Percentiles rank a stretch among this genome's conserved stretches.
phyloP scores from a whole-genome alignment of 2,329 filamentous ascomycete genomes.

The Plenodomus tracheiphilus region DNA sequence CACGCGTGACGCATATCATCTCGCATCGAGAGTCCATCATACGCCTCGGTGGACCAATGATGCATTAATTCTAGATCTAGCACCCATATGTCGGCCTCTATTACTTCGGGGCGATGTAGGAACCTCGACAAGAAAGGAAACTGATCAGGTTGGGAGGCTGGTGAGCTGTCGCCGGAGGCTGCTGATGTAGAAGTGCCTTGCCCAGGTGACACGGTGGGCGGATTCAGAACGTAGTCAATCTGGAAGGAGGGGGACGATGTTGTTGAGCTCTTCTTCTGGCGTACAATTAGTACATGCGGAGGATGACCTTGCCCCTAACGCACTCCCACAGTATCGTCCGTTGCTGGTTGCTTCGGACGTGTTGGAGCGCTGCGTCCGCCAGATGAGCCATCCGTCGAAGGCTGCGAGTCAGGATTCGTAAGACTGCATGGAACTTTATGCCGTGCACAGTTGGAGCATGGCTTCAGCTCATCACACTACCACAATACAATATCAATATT shows the following conservation, averaged over 20 bases:
- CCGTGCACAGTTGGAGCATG: slow-evolving; percentile 43
- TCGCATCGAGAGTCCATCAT: slow-evolving; percentile 25
- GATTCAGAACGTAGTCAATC: slow-evolving; percentile 28
- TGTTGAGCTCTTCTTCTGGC: background rate
- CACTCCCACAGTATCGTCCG: background rate
- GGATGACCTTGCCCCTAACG: background rate
- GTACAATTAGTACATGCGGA: background rate
- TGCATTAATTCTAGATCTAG: slow-evolving; percentile 43
- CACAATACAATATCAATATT: slow-evolving; percentile 12
- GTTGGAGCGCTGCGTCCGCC: slow-evolving; percentile 11
- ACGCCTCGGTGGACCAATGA: slow-evolving; percentile 37
- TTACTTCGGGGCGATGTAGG: slow-evolving; percentile 23
- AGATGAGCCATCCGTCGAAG: slow-evolving; percentile 9
- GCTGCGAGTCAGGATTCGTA: background rate
- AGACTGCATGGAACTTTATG: slow-evolving; percentile 44
- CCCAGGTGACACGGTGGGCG: slow-evolving; percentile 9
- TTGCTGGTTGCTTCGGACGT: background rate
- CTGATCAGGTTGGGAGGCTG: slow-evolving; percentile 31
- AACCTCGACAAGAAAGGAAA: slow-evolving; percentile 40
- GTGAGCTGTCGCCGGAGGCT: slow-evolving; percentile 28
- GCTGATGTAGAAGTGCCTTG: slow-evolving; percentile 8
- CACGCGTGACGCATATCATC: slow-evolving; percentile 37
- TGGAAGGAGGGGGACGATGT: slow-evolving; percentile 21
- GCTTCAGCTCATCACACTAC: slow-evolving; percentile 45
- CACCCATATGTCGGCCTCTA: slow-evolving; percentile 33